Conservation (phyloP, 331 rosid species). For the Acacia pycnantha region DNA sequence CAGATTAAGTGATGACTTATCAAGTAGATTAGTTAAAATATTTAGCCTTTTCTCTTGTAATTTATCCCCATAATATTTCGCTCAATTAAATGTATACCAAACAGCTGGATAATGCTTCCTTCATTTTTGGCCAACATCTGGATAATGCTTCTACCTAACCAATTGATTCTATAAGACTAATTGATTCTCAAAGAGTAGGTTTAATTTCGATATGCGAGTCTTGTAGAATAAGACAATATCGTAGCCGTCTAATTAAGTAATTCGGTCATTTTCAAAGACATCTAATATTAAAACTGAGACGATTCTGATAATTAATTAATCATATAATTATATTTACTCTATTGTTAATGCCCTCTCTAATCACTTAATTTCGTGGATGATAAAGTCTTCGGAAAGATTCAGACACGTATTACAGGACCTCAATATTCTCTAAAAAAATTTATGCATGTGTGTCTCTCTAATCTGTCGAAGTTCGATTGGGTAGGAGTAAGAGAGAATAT, state of each 20-base stretch:
- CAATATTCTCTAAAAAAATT: too few relatives aligned
- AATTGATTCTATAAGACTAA: background rate
- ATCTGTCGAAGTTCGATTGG: too few relatives aligned
- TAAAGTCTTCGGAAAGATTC: background rate
- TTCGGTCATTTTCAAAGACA: background rate
- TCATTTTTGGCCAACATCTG: background rate
- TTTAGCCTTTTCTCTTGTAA: background rate
- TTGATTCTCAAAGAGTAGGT: background rate
- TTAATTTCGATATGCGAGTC: background rate
- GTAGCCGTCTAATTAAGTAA: background rate
- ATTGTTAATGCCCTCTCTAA: background rate
- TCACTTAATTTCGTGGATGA: background rate
- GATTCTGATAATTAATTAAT: too few relatives aligned
- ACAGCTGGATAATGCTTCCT: background rate
- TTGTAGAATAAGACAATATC: background rate
- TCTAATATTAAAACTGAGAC: background rate
- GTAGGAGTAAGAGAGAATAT: too few relatives aligned
- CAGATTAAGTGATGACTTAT: background rate
- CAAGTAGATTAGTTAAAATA: background rate
- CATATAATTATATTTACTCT: too few relatives aligned
- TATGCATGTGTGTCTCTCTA: too few relatives aligned
- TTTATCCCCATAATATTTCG: background rate
- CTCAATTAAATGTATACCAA: background rate
- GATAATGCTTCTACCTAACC: background rate
- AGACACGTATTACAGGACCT: too few relatives aligned